These are phyloP conservation scores for Rhizoclosmatium globosum DNA, from an alignment of 192 early-diverging fungal species.

Conservation along the genomic window DNA sequence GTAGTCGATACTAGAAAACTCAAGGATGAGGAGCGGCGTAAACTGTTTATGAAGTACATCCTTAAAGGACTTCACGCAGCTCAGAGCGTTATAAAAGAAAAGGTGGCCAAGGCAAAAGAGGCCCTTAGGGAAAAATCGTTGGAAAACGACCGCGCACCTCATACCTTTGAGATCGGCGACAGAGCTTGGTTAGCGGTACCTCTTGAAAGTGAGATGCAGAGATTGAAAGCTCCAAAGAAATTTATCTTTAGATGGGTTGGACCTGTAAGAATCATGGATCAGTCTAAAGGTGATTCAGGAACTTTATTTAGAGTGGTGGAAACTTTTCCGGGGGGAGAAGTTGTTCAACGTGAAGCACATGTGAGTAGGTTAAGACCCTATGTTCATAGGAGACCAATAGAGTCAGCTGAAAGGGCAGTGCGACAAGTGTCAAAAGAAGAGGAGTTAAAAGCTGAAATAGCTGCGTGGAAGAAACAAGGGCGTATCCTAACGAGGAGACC, in stretches of 20 bases:
- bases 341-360: background rate
- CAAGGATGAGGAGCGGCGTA: background rate
- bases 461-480: too few relatives aligned
- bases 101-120: background rate
- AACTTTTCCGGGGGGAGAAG: constrained; percentile 12
- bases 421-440: too few relatives aligned
- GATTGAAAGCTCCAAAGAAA: background rate
- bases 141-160: background rate
- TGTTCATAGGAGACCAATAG: too few relatives aligned
- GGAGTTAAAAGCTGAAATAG: too few relatives aligned
- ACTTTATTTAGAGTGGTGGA: background rate
- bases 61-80: background rate
- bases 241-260: constrained; percentile 4
- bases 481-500: too few relatives aligned
- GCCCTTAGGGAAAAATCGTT: background rate
- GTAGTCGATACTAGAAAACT: background rate
- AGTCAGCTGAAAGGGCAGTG: too few relatives aligned
- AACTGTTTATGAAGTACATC: background rate
- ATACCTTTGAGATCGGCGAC: background rate
- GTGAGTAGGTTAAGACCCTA: constrained; percentile 9
- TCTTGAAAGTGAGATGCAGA: background rate
- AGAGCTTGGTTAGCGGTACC: background rate
- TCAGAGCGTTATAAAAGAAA: background rate
- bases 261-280: background rate
- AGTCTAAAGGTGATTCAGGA: background rate